Evolutionary conservation across 371 early-diverging fungal genomes (phyloP).

Genomic region (Mortierella sp.): DNA sequence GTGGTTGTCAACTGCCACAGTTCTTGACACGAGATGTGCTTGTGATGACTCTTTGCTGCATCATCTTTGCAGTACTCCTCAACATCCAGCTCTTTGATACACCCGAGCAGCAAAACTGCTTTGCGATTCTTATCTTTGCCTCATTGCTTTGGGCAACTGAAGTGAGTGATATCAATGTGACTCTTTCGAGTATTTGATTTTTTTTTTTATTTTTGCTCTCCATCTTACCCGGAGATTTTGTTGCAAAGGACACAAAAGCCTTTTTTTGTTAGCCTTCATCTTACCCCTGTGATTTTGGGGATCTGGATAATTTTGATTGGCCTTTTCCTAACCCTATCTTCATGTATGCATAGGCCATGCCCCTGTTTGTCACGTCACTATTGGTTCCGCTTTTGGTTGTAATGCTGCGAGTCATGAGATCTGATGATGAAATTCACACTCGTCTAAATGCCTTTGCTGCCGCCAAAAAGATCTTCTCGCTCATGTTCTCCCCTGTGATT

Average conservation of each 20-base stretch:
- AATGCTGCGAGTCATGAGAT: constrained; percentile 83
- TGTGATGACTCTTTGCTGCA: constrained; percentile 63
- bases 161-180: constrained; percentile 58
- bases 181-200: neutral
- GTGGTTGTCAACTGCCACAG: constrained; percentile 57
- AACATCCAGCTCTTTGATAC: constrained; percentile 67
- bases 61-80: constrained; percentile 67
- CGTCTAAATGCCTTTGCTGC: constrained; percentile 80
- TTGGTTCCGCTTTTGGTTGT: constrained; percentile 92
- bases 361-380: constrained; percentile 93
- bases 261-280: too few species aligned
- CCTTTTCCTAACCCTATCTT: too few species aligned
- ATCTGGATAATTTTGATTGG: neutral
- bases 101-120: constrained; percentile 79
- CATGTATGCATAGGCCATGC: constrained; percentile 76
- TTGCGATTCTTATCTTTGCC: constrained; percentile 90
- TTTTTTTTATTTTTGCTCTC: neutral
- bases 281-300: neutral
- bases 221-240: neutral
- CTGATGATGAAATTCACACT: constrained; percentile 61
- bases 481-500: constrained; percentile 97
- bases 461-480: constrained; percentile 83
- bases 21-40: constrained; percentile 58
- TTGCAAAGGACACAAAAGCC: neutral
- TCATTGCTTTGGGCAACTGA: constrained; percentile 95